Evolutionary conservation across 2,329 filamentous ascomycete species (phyloP).

Genomic region (Aspergillus fumigatiaffinis): DNA sequence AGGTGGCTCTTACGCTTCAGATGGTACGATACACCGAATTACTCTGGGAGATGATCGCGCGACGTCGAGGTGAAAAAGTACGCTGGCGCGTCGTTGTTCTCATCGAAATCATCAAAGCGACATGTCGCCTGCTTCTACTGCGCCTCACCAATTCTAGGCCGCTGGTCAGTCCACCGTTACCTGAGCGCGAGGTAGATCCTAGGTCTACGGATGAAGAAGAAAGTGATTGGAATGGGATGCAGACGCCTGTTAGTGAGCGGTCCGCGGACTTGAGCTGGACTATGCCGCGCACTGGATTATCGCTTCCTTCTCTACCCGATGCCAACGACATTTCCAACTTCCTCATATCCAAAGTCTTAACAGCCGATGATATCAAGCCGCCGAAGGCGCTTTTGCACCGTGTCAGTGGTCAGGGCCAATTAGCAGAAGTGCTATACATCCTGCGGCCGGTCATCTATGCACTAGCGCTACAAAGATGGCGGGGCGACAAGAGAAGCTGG

Average conservation of each 20-base stretch:
- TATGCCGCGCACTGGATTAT: slow-evolving; percentile 92
- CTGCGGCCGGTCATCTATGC: slow-evolving; percentile 85
- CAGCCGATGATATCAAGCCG: slow-evolving; percentile 93
- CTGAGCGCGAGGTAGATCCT: slow-evolving; percentile 77
- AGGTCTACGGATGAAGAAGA: slow-evolving; percentile 50
- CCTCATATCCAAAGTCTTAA: slow-evolving; percentile 83
- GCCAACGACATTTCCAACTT: slow-evolving; percentile 80
- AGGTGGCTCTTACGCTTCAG: slow-evolving; percentile 76
- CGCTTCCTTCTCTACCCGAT: slow-evolving; percentile 76
- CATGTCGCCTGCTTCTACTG: slow-evolving; percentile 76
- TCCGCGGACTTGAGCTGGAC: slow-evolving; percentile 60
- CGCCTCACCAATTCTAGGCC: slow-evolving; percentile 79
- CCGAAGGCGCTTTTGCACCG: slow-evolving; percentile 81
- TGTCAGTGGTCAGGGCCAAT: slow-evolving; percentile 65
- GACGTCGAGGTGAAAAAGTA: slow-evolving; percentile 71
- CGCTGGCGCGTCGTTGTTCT: slow-evolving; percentile 85
- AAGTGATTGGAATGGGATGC: slow-evolving; percentile 46
- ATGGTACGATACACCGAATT: slow-evolving; percentile 93
- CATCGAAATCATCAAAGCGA: slow-evolving; percentile 79
- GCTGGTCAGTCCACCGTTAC: slow-evolving; percentile 76
- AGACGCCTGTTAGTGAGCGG: slow-evolving; percentile 40
- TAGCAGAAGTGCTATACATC: slow-evolving; percentile 89
- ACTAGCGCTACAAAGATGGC: slow-evolving; percentile 70
- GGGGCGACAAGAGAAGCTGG: slow-evolving; percentile 74
- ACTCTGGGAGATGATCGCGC: slow-evolving; percentile 95